Percentiles rank a stretch among this genome's conserved stretches.
Evolutionary conservation across 345 rosid genomes (phyloP).

Genomic region (Angophora floribunda): DNA sequence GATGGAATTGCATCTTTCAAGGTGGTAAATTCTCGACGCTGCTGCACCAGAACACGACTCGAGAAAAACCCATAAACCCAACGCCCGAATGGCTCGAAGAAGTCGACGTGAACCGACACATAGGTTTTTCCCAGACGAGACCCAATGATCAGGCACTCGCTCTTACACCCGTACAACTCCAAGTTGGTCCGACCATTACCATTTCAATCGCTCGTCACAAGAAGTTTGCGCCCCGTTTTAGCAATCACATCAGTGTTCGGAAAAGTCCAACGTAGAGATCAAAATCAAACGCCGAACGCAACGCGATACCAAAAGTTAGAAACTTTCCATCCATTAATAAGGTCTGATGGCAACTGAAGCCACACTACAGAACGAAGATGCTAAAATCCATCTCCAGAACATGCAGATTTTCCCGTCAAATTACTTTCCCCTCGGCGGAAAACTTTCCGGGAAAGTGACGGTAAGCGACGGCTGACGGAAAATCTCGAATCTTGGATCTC

Average conservation of each 20-base stretch:
- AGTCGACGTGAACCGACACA: not conserved
- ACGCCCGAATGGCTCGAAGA: not conserved
- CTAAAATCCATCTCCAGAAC: not conserved
- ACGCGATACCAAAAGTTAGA: not conserved
- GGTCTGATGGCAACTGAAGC: not conserved
- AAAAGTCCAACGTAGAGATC: not conserved
- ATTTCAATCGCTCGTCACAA: not conserved
- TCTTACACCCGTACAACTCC: fast-evolving
- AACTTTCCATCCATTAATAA: not conserved
- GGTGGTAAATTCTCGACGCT: not conserved
- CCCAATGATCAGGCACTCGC: not conserved
- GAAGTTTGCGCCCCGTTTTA: too few relatives aligned
- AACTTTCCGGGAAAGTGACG: not conserved
- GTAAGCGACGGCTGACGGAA: not conserved
- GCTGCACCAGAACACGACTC: not conserved
- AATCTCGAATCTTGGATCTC: not conserved
- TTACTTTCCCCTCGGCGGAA: fast-evolving
- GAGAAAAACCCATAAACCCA: not conserved
- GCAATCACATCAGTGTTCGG: not conserved
- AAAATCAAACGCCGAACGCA: not conserved
- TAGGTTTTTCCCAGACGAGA: not conserved
- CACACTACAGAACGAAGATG: fast-evolving
- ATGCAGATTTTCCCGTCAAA: not conserved
- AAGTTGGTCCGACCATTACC: not conserved
- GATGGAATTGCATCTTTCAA: not conserved